Conservation (phyloP, 208 protist genomes). For the Tritrichomonas musculus region DNA sequence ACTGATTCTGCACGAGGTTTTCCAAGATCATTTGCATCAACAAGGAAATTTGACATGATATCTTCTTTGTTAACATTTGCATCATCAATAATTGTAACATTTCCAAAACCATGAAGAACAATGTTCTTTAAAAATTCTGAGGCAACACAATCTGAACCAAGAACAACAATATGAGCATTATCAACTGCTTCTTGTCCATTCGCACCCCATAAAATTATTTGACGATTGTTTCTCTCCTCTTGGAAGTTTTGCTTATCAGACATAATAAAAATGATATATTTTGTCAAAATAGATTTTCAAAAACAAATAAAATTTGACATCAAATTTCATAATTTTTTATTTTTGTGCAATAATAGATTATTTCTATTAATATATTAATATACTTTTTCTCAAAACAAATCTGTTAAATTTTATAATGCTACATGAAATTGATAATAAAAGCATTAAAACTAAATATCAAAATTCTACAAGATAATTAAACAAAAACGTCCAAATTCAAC, state of each 20-base stretch:
- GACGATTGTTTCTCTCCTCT: not conserved
- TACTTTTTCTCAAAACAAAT: too few relatives aligned
- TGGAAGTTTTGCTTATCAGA: not conserved
- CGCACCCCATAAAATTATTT: not conserved
- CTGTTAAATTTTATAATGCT: too few relatives aligned
- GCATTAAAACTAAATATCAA: too few relatives aligned
- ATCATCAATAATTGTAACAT: not conserved
- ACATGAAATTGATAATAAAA: too few relatives aligned
- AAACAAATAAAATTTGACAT: too few relatives aligned
- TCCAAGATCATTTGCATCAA: not conserved
- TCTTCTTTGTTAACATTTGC: not conserved
- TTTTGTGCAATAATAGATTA: too few relatives aligned
- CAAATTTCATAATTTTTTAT: too few relatives aligned
- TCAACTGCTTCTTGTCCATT: not conserved
- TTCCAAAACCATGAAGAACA: not conserved
- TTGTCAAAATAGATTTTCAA: too few relatives aligned
- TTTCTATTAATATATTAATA: too few relatives aligned
- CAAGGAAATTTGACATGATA: not conserved
- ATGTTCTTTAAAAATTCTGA: conserved; percentile 1
- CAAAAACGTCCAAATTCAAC: too few relatives aligned
- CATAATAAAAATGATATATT: too few relatives aligned
- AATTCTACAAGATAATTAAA: too few relatives aligned
- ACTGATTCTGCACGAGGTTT: not conserved
- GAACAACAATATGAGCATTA: not conserved
- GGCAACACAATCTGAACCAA: not conserved